Evolutionary conservation across 2,329 filamentous ascomycete species (phyloP), one percentile per base, ranked within the genome.

Genomic region (Neoascochyta sp.): DNA sequence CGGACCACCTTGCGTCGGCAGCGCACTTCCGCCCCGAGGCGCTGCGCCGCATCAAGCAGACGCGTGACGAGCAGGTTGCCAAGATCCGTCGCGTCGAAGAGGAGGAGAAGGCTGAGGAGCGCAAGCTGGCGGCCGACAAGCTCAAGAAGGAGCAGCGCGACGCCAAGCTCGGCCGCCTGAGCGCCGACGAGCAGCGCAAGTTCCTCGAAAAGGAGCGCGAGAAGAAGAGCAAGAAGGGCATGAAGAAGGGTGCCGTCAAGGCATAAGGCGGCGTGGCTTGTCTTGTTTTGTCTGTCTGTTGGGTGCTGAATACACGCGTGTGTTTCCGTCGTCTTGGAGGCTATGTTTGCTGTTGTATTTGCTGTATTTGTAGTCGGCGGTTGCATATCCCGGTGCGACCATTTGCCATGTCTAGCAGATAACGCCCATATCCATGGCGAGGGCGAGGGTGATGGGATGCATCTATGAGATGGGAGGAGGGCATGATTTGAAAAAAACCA

Each of bases 11-110:
- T 27, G 87, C 83, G 34, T 70, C 78, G 33, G 67, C 68, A 15
- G 89, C 79, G 8, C 89, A 86, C 65, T 95, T 95, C 80, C 86
- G 92, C 9, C 79, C 86, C 20, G 70, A 96, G 70, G 88, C 95
- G 18, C 69, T 83, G 61, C 86, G 86, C 63, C 94, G 93, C 72
- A 75, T 98, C 47, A 80, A 80, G 54, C 70, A 71, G 40, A 81
- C 81, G 18, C 87, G 92, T 43, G 90, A 96, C 23, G 81, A 86
- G 34, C 81, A 86, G 53, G 76, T 85, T 52, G 76, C 76, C 57
- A 84, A 84, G 68, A 80, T 98, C 54, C 80, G 83, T 63, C 88
- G 85, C 66, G 69, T 76, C 0, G 78, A 82, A 31, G 87, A 95
- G 45, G 86, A 76, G 29, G 77, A 80, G 55, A 77, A 78, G 59